phyloP scores from a whole-genome alignment of 352 stramenopile genomes.

The Phytophthora tubulina region DNA sequence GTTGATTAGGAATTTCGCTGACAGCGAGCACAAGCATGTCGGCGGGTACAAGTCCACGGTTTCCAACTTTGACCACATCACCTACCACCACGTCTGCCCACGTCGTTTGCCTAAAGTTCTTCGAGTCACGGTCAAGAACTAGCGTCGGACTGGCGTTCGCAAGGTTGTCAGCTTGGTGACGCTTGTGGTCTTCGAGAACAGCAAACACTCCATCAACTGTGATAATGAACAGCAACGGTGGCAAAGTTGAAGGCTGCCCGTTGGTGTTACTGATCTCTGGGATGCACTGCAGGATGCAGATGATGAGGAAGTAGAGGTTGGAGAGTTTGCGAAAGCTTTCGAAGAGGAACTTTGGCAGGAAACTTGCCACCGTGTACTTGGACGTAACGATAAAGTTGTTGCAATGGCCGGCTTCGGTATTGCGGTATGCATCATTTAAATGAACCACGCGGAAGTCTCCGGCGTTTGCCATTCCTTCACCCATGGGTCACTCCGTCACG shows the following conservation, averaged over 20 bases:
- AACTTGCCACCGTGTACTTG: conserved; percentile 92
- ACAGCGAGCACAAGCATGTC: conserved; percentile 88
- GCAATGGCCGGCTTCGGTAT: conserved; percentile 71
- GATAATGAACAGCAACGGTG: conserved; percentile 92
- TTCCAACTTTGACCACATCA: conserved; percentile 82
- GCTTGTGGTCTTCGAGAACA: conserved; percentile 88
- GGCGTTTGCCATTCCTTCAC: conserved; percentile 27
- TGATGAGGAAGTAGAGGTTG: conserved; percentile 94
- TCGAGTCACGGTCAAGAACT: conserved; percentile 59
- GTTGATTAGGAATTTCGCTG: conserved; percentile 65
- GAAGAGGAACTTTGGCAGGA: conserved; percentile 93
- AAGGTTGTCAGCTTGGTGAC: conserved; percentile 83
- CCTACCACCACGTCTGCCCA: conserved; percentile 91
- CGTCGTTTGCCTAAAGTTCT: conserved; percentile 59
- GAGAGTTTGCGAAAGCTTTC: conserved; percentile 92
- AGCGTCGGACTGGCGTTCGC: conserved; percentile 80
- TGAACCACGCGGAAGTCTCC: conserved; percentile 70
- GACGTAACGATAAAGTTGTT: conserved; percentile 93
- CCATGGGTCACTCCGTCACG: conserved; percentile 30
- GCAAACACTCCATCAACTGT: conserved; percentile 91
- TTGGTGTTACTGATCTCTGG: conserved; percentile 92
- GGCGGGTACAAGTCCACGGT: conserved; percentile 85
- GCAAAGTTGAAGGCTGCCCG: conserved; percentile 87
- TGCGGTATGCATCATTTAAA: conserved; percentile 64
- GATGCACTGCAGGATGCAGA: conserved; percentile 90